phyloP scores from a whole-genome alignment of 2,329 filamentous ascomycete genomes.

The Beauveria medogensis region DNA sequence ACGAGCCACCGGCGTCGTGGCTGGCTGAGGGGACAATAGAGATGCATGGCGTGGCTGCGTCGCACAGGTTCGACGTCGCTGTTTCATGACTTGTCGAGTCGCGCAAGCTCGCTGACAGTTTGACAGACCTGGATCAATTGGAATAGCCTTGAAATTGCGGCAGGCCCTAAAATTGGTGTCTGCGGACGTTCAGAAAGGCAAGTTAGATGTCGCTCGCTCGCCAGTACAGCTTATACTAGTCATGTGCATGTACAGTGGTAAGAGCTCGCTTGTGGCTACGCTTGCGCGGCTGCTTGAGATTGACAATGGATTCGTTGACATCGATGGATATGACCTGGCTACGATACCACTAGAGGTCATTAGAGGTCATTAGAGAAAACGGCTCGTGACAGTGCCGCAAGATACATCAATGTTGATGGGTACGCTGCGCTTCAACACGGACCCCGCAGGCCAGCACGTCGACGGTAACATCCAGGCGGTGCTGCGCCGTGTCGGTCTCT shows the following conservation, averaged over 20 bases:
- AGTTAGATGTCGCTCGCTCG: not conserved
- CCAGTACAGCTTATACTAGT: not conserved
- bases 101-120: constrained; percentile 15
- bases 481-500: constrained; percentile 36
- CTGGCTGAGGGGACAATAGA: constrained; percentile 10
- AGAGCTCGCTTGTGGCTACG: constrained; percentile 30
- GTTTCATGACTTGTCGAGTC: constrained; percentile 21
- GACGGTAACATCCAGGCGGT: constrained; percentile 35
- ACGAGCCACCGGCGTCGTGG: constrained; percentile 21
- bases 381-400: constrained; percentile 40
- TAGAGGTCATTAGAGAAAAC: constrained; percentile 17
- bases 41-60: constrained; percentile 2
- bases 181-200: constrained; percentile 36
- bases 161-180: constrained; percentile 31
- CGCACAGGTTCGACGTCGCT: constrained; percentile 8
- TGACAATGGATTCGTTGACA: constrained; percentile 30
- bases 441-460: constrained; percentile 29
- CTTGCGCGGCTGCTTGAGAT: constrained; percentile 41
- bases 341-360: constrained; percentile 17
- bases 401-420: constrained; percentile 42
- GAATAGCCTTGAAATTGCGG: constrained; percentile 21
- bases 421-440: constrained; percentile 40
- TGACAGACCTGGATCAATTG: constrained; percentile 14
- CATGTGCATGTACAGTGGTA: constrained; percentile 18
- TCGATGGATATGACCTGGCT: constrained; percentile 35